Conservation (phyloP, 2,329 filamentous ascomycete genomes). For the Epichloe elymi region DNA sequence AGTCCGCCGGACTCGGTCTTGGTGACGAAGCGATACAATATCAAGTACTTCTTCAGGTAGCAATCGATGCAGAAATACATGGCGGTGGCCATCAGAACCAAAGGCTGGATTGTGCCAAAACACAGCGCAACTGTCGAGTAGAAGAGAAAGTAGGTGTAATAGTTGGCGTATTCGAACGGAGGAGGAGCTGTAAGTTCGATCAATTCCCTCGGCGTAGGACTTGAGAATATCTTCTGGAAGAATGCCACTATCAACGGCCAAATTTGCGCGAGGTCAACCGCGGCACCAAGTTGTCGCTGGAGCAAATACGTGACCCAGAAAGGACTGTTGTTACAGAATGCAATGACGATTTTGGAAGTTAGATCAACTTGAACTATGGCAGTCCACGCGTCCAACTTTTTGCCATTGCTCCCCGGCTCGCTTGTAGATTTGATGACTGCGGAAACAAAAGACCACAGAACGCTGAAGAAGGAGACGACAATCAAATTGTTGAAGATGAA, state of each 20-base stretch:
- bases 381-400: conserved; percentile 50
- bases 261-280: conserved; percentile 84
- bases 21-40: conserved; percentile 90
- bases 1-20: conserved; percentile 92
- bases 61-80: conserved; percentile 82
- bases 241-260: conserved; percentile 77
- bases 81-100: conserved; percentile 74
- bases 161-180: conserved; percentile 85
- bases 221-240: conserved; percentile 70
- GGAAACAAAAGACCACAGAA: conserved; percentile 61
- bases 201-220: conserved; percentile 77
- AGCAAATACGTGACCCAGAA: conserved; percentile 94
- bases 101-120: conserved; percentile 73
- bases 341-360: conserved; percentile 50
- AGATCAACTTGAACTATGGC: conserved; percentile 53
- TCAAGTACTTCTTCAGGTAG: conserved; percentile 85
- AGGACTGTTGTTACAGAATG: conserved; percentile 68
- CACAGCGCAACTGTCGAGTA: conserved; percentile 82
- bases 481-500: conserved; percentile 96
- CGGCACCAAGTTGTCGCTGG: conserved; percentile 83
- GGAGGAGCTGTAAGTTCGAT: conserved; percentile 90
- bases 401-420: conserved; percentile 8
- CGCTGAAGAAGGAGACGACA: conserved; percentile 84
- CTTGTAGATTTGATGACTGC: conserved; percentile 47
- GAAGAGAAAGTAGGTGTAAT: conserved; percentile 97